Evolutionary conservation across 2,329 filamentous ascomycete genomes (phyloP).

Genomic region (Fusarium veterinarium): DNA sequence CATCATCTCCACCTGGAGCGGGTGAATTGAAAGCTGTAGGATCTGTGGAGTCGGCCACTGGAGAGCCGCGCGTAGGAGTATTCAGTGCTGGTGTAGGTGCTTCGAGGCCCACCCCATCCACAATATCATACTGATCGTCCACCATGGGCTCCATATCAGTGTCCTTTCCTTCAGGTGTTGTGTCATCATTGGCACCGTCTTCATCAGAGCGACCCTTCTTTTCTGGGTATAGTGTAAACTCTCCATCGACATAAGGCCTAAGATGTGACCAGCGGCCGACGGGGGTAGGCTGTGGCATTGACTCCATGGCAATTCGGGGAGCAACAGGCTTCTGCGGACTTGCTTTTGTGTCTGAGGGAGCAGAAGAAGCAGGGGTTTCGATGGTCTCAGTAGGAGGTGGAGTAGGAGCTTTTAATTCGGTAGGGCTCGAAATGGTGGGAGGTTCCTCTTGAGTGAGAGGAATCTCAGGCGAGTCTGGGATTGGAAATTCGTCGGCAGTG

Average conservation of each 20-base stretch:
- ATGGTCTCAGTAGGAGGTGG: constrained; percentile 33
- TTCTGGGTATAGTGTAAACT: constrained; percentile 55
- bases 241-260: constrained; percentile 55
- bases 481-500: constrained; percentile 1
- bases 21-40: constrained; percentile 54
- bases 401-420: constrained; percentile 32
- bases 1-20: constrained; percentile 51
- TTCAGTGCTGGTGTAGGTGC: constrained; percentile 53
- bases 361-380: constrained; percentile 32
- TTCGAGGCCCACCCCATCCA: constrained; percentile 47
- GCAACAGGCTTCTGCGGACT: constrained; percentile 36
- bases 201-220: constrained; percentile 49
- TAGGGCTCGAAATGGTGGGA: constrained; percentile 25
- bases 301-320: constrained; percentile 17
- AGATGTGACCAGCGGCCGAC: constrained; percentile 53
- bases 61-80: constrained; percentile 55
- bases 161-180: constrained; percentile 49
- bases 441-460: constrained; percentile 25
- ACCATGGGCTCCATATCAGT: constrained; percentile 48
- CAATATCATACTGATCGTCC: constrained; percentile 49
- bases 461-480: constrained; percentile 25
- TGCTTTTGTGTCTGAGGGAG: constrained; percentile 35
- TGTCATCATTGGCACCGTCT: constrained; percentile 47
- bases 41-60: constrained; percentile 53
- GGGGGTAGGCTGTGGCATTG: constrained; percentile 47